Evolutionary conservation across 192 early-diverging fungal species (phyloP).

Genomic region (Phlyctochytrium planicorne): DNA sequence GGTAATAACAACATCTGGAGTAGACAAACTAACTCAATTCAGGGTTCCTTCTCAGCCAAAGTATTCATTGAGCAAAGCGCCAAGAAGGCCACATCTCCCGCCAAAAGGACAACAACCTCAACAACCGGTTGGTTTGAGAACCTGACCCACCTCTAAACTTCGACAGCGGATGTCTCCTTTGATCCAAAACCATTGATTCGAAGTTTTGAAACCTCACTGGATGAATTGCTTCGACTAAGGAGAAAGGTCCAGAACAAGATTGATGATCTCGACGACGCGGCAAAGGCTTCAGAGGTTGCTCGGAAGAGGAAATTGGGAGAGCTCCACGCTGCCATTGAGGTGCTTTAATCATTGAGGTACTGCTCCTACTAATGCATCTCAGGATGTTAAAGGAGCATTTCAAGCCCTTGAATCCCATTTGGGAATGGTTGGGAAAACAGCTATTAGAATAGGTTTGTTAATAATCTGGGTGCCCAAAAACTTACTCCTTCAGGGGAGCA

Average conservation of each 20-base stretch:
- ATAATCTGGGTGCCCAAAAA: no score
- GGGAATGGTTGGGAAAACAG: conserved; percentile 90
- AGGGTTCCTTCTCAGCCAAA: neutral
- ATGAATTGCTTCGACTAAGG: conserved; percentile 77
- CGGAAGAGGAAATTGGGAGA: conserved; percentile 78
- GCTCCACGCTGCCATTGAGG: conserved; percentile 77
- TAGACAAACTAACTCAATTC: no score
- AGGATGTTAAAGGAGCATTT: conserved; percentile 86
- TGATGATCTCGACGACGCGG: conserved; percentile 78
- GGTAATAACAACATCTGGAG: neutral
- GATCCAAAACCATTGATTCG: conserved; percentile 92
- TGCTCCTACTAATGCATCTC: neutral
- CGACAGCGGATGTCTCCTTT: no score
- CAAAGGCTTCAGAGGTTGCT: conserved; percentile 68
- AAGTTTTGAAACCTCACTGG: conserved; percentile 81
- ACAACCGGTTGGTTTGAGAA: no score
- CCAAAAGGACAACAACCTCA: no score
- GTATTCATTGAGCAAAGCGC: neutral
- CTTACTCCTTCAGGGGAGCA: conserved; percentile 78
- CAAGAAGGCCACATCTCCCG: no score
- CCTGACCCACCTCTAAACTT: no score
- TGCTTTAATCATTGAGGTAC: conserved; percentile 17
- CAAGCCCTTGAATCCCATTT: conserved; percentile 85
- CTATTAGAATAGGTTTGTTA: conserved; percentile 80
- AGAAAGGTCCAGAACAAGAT: conserved; percentile 79